phyloP scores from a whole-genome alignment of 805 yeast species.

The Yarrowia divulgata region DNA sequence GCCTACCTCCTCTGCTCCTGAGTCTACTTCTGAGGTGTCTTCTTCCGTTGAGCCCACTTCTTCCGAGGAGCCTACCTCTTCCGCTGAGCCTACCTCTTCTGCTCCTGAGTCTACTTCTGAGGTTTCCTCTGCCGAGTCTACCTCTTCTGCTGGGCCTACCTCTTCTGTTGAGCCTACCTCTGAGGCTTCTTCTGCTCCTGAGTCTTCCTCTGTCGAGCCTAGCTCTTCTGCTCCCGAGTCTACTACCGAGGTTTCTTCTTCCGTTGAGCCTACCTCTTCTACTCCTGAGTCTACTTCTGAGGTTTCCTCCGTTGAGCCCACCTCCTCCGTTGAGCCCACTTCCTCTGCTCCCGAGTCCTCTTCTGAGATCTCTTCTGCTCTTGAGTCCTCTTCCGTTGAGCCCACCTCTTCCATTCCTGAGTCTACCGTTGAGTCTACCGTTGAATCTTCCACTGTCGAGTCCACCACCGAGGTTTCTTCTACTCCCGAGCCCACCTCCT shows the following conservation, averaged over 20 bases:
- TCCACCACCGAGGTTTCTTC: conserved; percentile 1
- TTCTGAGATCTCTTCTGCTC: background rate
- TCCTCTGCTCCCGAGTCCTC: conserved; percentile 4
- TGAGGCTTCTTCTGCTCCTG: conserved; percentile 4
- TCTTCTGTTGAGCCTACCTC: background rate
- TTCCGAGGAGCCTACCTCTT: background rate
- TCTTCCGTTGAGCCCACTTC: background rate
- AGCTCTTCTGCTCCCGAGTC: conserved; percentile 11
- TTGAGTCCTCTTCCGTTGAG: conserved; percentile 11
- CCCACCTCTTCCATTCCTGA: conserved; percentile 18
- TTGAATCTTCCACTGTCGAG: background rate
- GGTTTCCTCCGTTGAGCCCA: background rate
- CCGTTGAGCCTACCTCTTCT: background rate
- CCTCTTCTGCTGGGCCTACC: background rate
- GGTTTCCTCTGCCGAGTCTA: too few species aligned
- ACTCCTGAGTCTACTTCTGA: background rate
- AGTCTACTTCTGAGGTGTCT: background rate
- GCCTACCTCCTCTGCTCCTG: background rate
- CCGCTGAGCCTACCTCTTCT: background rate
- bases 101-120: background rate
- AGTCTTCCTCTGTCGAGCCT: too few species aligned
- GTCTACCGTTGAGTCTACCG: conserved; percentile 2
- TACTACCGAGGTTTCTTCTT: conserved; percentile 5
- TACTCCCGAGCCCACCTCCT: too few species aligned
- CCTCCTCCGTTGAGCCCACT: background rate